These are phyloP conservation scores for Solanum medicagineum DNA, from an alignment of 257 asterid species.

Conservation along the genomic window DNA sequence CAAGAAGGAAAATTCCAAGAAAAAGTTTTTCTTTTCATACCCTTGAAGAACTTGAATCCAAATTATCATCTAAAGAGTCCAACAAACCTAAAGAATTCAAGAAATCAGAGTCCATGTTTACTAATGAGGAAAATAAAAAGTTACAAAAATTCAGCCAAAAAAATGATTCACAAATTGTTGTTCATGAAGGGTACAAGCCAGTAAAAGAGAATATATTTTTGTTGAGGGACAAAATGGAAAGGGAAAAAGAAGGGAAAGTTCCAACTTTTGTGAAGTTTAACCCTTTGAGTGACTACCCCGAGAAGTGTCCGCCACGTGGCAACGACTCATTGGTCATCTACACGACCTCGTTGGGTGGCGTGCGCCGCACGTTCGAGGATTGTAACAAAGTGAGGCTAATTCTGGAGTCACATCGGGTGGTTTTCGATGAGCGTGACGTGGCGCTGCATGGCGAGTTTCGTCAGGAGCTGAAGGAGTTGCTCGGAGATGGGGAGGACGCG, in stretches of 20 bases:
- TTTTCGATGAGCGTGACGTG: slow-evolving; percentile 80
- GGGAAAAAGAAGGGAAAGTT: slow-evolving; percentile 52
- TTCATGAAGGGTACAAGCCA: slow-evolving; percentile 22
- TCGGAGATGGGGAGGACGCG: slow-evolving; percentile 43
- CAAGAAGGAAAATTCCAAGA: slow-evolving; percentile 3
- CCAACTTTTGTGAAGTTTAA: slow-evolving; percentile 30
- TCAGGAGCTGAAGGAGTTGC: slow-evolving; percentile 41
- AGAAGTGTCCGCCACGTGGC: slow-evolving; percentile 72
- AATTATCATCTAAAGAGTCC: not conserved
- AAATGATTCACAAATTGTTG: not conserved
- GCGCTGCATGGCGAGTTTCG: slow-evolving; percentile 56
- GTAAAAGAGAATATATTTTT: slow-evolving; percentile 72
- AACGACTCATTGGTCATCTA: slow-evolving; percentile 62
- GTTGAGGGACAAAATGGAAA: slow-evolving; percentile 44
- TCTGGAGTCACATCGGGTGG: slow-evolving; percentile 61
- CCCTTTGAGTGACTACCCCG: slow-evolving; percentile 60
- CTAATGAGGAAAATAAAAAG: not conserved
- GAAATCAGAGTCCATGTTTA: not conserved
- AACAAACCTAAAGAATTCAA: slow-evolving; percentile 2
- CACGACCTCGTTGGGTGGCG: slow-evolving; percentile 87
- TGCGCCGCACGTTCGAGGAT: slow-evolving; percentile 73
- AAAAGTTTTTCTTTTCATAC: slow-evolving; percentile 70
- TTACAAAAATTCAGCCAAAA: not conserved
- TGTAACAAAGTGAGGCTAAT: slow-evolving; percentile 55
- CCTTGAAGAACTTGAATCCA: slow-evolving; percentile 66